Evolutionary conservation across 2,329 filamentous ascomycete genomes (phyloP), one percentile per base, ranked within the genome.

Genomic region (Neopestalotiopsis sp.): DNA sequence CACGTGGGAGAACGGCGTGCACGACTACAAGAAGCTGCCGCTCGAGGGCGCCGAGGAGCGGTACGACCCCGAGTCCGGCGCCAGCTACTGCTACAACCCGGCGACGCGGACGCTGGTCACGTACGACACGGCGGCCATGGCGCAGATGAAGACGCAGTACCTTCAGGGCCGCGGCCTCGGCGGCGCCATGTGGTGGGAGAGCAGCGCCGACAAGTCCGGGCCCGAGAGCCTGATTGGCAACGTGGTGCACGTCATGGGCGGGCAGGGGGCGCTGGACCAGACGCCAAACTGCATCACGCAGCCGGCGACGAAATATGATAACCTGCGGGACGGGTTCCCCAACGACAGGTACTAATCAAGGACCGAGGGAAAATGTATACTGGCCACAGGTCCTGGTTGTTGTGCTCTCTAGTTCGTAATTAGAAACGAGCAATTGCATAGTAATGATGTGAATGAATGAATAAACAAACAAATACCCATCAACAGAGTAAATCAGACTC

Each of bases 151-250:
- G 84, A 90, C 90, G 1, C 82, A 88, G 12, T 97, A 90, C 78
- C 88, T 98, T 76, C 87, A 85, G 76, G 79, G 87, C 24, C 83
- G 86, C 59, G 85, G 88, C 0, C 86, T 98, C 0, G 95, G 94
- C 1, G 95, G 95, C 20, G 94, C 88, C n/a, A 98, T 98, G 95
- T 98, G 94, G 94, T 97, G 94, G 94, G 95, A 98, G 82, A 93
- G 90, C 74, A 95, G 92, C 75, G 91, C 89, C 1, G 95, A 98
- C 78, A 91, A 90, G 76, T 77, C 80, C 2, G 90, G 89, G 0
- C 83, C 85, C 0, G 80, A 86, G 66, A 95, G 93, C 74, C 78
- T 98, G 76, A 94, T 95, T 67, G 82, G 80, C 6, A 90, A 87
- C 14, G 89, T 91, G 17, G 88, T 92, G 1, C 83, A 87, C 40